Conservation (phyloP, 441 rosid species). For the Populus trichocarpa region DNA sequence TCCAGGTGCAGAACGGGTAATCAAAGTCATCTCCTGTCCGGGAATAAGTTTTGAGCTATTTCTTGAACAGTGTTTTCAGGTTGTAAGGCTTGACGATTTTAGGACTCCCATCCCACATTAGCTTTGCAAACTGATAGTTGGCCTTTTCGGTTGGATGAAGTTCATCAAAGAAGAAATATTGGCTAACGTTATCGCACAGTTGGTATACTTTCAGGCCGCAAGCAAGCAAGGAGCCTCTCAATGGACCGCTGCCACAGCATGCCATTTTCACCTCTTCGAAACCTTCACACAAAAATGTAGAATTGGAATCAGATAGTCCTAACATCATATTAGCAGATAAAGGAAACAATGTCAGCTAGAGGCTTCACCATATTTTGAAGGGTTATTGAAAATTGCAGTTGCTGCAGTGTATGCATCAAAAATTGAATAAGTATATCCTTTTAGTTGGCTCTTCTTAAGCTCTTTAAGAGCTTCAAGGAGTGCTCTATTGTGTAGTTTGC, state of each 20-base stretch:
- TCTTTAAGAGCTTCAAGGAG: slow-evolving; percentile 18
- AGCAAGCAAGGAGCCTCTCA: neutral
- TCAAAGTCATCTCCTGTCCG: neutral
- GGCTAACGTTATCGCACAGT: slow-evolving; percentile 1
- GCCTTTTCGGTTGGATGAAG: slow-evolving; percentile 6
- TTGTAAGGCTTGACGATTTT: neutral
- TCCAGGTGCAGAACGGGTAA: neutral
- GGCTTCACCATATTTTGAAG: slow-evolving; percentile 30
- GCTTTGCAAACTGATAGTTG: neutral
- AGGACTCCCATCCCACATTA: slow-evolving; percentile 5
- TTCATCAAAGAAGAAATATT: slow-evolving; percentile 15
- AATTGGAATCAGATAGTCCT: neutral
- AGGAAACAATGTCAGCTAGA: neutral
- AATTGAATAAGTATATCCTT: slow-evolving; percentile 28
- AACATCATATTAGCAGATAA: neutral
- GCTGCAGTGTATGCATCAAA: slow-evolving; percentile 23
- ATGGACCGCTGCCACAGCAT: slow-evolving; percentile 22
- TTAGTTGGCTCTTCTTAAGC: slow-evolving; percentile 18
- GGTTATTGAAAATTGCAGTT: slow-evolving; percentile 26
- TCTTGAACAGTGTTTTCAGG: neutral
- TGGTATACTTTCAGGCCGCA: slow-evolving; percentile 13
- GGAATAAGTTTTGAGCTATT: neutral
- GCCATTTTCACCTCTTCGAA: slow-evolving; percentile 12
- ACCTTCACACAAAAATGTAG: neutral
- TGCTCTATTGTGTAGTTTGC: slow-evolving; percentile 28